These are phyloP conservation scores for Phytophthora megakarya DNA, from an alignment of 352 stramenopile species.

Conservation along the genomic window DNA sequence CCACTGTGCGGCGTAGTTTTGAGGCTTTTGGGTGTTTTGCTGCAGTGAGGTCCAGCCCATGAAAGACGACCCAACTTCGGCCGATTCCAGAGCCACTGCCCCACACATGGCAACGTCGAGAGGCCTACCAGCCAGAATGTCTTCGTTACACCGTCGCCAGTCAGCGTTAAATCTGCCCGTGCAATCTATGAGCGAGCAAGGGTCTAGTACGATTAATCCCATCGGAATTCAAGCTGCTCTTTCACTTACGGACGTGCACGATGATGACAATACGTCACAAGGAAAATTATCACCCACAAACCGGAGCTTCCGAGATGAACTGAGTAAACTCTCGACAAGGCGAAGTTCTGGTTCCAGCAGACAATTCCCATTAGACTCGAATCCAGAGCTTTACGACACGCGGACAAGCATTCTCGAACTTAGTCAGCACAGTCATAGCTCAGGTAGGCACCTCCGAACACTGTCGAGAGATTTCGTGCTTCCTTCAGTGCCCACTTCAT, in stretches of 20 bases:
- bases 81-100: conserved; percentile 1
- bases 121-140: conserved; percentile 37
- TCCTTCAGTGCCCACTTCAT: conserved; percentile 42
- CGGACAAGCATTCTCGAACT: neutral
- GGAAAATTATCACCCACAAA: conserved; percentile 37
- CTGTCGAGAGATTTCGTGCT: conserved; percentile 67
- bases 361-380: conserved; percentile 17
- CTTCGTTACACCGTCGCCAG: conserved; percentile 48
- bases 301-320: conserved; percentile 31
- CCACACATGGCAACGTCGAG: conserved; percentile 41
- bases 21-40: conserved; percentile 24
- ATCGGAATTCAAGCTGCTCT: conserved; percentile 17
- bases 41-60: conserved; percentile 12
- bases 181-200: conserved; percentile 1
- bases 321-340: conserved; percentile 15
- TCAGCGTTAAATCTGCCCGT: conserved; percentile 44
- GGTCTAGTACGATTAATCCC: neutral
- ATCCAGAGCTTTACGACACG: conserved; percentile 15
- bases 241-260: conserved; percentile 21
- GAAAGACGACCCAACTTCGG: conserved; percentile 20
- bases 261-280: conserved; percentile 26
- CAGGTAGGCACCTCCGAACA: conserved; percentile 42
- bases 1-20: conserved; percentile 17
- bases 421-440: conserved; percentile 29
- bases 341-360: neutral